Evolutionary conservation across 352 stramenopile genomes (phyloP).

Genomic region (Peronospora belbahrii): DNA sequence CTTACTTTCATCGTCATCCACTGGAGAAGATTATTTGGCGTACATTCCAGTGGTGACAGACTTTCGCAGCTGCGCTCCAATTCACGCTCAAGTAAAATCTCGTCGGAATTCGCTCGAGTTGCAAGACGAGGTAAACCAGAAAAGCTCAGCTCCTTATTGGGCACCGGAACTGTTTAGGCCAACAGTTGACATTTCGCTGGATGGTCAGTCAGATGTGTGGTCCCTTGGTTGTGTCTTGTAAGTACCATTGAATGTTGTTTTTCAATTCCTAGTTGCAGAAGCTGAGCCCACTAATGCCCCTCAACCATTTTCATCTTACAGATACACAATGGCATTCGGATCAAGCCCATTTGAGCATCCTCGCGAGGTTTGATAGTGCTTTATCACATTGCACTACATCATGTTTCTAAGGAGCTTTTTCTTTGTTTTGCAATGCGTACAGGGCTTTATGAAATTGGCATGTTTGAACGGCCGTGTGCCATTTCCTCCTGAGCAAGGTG

Average conservation of each 20-base stretch:
- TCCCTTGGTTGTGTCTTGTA: slow-evolving; percentile 79
- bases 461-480: slow-evolving; percentile 69
- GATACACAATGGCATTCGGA: slow-evolving; percentile 83
- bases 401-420: neutral
- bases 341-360: slow-evolving; percentile 73
- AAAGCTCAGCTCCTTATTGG: slow-evolving; percentile 76
- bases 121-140: slow-evolving; percentile 74
- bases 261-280: neutral
- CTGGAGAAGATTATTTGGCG: slow-evolving; percentile 56
- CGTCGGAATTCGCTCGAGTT: slow-evolving; percentile 65
- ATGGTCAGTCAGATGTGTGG: slow-evolving; percentile 82
- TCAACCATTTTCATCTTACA: slow-evolving; percentile 9
- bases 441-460: slow-evolving; percentile 82
- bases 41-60: slow-evolving; percentile 80
- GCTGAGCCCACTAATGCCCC: neutral
- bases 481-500: slow-evolving; percentile 70
- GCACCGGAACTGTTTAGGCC: slow-evolving; percentile 83
- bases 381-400: neutral
- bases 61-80: slow-evolving; percentile 73
- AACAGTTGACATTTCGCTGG: slow-evolving; percentile 45
- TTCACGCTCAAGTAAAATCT: slow-evolving; percentile 60
- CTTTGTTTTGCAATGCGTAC: slow-evolving; percentile 4
- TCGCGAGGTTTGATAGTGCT: slow-evolving; percentile 33
- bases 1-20: slow-evolving; percentile 55
- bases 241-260: slow-evolving; percentile 4